Evolutionary conservation across 306 rosid genomes (phyloP).

Genomic region (Cicer yamashitae): DNA sequence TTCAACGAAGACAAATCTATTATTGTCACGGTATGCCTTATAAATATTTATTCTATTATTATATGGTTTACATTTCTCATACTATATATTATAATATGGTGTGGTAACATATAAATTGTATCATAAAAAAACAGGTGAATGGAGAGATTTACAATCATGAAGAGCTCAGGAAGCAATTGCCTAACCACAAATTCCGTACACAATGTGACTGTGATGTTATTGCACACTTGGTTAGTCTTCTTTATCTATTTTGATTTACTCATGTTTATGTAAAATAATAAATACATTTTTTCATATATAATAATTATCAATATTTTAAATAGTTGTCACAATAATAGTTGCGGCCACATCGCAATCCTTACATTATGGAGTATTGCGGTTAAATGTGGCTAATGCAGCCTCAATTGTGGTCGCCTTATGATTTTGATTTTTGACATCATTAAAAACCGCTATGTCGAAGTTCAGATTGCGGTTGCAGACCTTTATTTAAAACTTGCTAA

Average conservation of each 20-base stretch:
- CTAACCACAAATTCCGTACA: slow-evolving; percentile 78
- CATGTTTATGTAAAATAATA: not conserved
- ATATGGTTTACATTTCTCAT: not conserved
- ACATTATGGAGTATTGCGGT: not conserved
- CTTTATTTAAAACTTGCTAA: not conserved
- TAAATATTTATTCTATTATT: not conserved
- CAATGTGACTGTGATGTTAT: slow-evolving; percentile 97
- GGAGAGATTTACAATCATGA: slow-evolving; percentile 98
- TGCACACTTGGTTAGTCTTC: slow-evolving; percentile 76
- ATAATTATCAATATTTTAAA: no score
- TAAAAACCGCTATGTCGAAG: not conserved
- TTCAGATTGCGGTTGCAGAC: not conserved
- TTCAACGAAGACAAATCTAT: slow-evolving; percentile 82
- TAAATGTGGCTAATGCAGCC: not conserved
- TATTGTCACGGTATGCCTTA: slow-evolving; percentile 72
- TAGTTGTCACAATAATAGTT: no score
- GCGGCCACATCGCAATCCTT: no score
- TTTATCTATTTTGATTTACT: not conserved
- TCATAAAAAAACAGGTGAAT: slow-evolving; percentile 62
- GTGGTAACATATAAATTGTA: slow-evolving; percentile 7
- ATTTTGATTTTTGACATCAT: not conserved
- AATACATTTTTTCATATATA: no score
- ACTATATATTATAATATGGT: not conserved
- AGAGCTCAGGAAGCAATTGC: slow-evolving; percentile 70
- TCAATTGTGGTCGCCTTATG: not conserved